These are phyloP conservation scores for Penicillium fimorum DNA, from an alignment of 495 filamentous ascomycete species.

Conservation along the genomic window DNA sequence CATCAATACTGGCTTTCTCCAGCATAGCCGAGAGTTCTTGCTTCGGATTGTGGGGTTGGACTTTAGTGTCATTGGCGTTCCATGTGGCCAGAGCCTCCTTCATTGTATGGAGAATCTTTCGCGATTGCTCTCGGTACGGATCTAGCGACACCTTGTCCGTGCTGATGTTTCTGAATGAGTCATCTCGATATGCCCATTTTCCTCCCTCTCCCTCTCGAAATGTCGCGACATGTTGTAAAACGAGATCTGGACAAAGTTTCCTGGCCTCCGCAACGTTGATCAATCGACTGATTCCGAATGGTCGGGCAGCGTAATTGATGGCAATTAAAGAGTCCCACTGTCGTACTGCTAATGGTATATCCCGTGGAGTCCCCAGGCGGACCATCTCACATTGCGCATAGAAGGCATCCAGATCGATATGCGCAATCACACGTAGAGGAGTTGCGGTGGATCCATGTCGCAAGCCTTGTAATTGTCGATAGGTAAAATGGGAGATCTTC, in stretches of 20 bases:
- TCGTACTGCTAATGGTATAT: constrained; percentile 87
- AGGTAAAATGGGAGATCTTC: constrained; percentile 74
- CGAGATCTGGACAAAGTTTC: constrained; percentile 80
- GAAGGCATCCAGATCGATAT: constrained; percentile 96
- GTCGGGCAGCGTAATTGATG: constrained; percentile 89
- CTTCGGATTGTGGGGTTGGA: constrained; percentile 44
- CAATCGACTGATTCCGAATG: constrained; percentile 73
- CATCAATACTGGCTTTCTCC: constrained; percentile 89
- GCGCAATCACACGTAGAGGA: constrained; percentile 83
- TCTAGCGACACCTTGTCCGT: constrained; percentile 93
- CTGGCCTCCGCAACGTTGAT: constrained; percentile 76
- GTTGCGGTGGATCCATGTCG: constrained; percentile 65
- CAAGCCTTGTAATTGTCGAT: constrained; percentile 75
- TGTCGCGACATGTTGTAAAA: constrained; percentile 90
- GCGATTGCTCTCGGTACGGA: constrained; percentile 82
- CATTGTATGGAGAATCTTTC: constrained; percentile 78
- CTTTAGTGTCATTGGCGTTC: constrained; percentile 19
- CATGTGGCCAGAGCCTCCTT: constrained; percentile 62
- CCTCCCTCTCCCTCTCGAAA: constrained; percentile 85
- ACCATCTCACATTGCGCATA: constrained; percentile 97
- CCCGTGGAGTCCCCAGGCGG: constrained; percentile 68
- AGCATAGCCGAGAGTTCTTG: constrained; percentile 55
- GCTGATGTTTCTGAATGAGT: constrained; percentile 68
- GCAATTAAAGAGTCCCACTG: constrained; percentile 81
- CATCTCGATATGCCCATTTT: constrained; percentile 86